Percentiles rank a stretch among this genome's conserved stretches.
These are phyloP conservation scores for Pestalotiopsis sp. DNA, from an alignment of 2,329 filamentous ascomycete genomes.

Conservation along the genomic window DNA sequence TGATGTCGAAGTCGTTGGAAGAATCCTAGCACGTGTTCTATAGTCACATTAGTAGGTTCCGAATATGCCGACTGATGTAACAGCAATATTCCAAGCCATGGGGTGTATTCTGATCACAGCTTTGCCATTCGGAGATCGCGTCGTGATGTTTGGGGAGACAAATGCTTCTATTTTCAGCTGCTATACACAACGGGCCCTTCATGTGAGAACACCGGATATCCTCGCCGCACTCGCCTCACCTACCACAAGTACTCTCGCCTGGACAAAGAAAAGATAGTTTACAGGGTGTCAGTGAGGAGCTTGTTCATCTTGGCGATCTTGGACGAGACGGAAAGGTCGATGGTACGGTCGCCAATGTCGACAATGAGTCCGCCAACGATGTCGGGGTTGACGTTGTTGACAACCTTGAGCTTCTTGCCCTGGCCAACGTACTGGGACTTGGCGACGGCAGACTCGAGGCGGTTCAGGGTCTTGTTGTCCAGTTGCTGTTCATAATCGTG, in stretches of 20 bases:
- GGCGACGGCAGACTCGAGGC: constrained; percentile 82
- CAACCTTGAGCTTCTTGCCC: constrained; percentile 98
- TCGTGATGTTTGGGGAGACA: constrained; percentile 16
- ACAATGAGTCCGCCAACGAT: constrained; percentile 92
- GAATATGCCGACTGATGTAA: not conserved
- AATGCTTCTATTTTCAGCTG: constrained; percentile 33
- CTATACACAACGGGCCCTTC: constrained; percentile 30
- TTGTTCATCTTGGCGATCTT: constrained; percentile 99
- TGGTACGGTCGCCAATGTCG: constrained; percentile 96
- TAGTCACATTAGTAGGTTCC: not conserved
- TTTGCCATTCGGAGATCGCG: not conserved
- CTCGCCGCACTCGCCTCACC: constrained; percentile 19
- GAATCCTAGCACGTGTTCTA: not conserved
- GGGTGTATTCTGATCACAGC: not conserved
- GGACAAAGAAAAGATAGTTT: constrained; percentile 52
- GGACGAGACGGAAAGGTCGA: constrained; percentile 92
- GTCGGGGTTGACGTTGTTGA: constrained; percentile 91
- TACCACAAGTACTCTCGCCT: constrained; percentile 8
- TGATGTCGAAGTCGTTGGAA: not conserved
- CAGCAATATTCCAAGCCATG: not conserved
- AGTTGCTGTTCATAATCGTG: constrained; percentile 58
- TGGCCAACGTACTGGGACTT: constrained; percentile 87
- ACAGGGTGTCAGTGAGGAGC: constrained; percentile 93
- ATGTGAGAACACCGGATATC: constrained; percentile 19
- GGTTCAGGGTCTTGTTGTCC: constrained; percentile 80